Evolutionary conservation across 768 basidiomycete genomes (phyloP).

Genomic region (Boletus speciosus): DNA sequence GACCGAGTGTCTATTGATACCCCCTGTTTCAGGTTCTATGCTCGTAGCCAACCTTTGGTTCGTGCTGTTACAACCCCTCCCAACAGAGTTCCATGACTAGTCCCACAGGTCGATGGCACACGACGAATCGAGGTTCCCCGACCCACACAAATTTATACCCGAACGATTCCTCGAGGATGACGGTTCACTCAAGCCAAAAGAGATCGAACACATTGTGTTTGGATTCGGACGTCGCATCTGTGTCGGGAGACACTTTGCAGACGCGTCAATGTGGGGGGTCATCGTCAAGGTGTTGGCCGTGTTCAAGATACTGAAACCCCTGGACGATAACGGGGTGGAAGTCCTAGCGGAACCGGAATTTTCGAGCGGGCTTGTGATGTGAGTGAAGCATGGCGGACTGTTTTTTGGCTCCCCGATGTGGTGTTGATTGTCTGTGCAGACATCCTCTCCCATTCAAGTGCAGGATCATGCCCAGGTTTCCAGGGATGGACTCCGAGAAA

Average conservation of each 20-base stretch:
- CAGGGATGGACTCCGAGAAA: background rate
- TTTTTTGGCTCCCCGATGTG: too few relatives aligned
- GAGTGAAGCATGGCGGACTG: background rate
- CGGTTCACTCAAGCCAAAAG: conserved; percentile 16
- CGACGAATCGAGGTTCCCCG: conserved; percentile 30
- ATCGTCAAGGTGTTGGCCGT: conserved; percentile 13
- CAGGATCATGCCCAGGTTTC: conserved; percentile 4
- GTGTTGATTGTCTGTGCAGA: background rate
- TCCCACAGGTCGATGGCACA: conserved; percentile 13
- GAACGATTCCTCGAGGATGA: conserved; percentile 37
- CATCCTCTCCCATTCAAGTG: conserved; percentile 5
- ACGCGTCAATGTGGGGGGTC: conserved; percentile 14
- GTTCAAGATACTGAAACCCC: background rate
- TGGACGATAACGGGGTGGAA: conserved; percentile 5
- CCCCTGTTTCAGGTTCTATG: background rate
- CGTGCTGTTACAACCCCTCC: background rate
- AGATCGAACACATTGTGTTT: conserved; percentile 7
- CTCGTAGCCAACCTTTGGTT: conserved; percentile 9
- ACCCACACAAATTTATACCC: conserved; percentile 35
- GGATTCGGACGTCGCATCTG: conserved; percentile 29
- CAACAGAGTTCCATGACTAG: too few relatives aligned
- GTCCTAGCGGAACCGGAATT: conserved; percentile 13
- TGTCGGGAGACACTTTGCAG: conserved; percentile 21
- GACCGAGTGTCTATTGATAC: background rate
- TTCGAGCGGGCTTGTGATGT: conserved; percentile 10